Percentiles rank a stretch among this genome's conserved stretches.
Conservation (phyloP, 2,329 filamentous ascomycete genomes). For the Colletotrichum theobromicola region DNA sequence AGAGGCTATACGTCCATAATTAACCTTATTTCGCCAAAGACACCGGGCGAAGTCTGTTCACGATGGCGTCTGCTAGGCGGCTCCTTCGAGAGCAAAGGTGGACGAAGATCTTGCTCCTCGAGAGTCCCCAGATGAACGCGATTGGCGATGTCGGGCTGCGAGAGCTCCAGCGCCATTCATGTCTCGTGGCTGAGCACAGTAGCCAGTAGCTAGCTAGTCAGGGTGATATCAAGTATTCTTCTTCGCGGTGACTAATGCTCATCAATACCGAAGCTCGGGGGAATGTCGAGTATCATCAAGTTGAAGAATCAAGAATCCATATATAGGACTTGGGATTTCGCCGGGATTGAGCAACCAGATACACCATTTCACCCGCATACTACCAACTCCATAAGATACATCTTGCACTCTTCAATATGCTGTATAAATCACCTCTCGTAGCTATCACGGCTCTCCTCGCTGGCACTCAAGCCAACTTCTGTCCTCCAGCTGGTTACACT, state of each 20-base stretch:
- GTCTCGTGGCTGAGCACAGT: background rate
- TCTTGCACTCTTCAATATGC: background rate
- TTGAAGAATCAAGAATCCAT: background rate
- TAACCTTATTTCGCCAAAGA: background rate
- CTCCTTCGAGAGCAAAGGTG: background rate
- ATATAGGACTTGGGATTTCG: background rate
- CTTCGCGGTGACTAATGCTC: background rate
- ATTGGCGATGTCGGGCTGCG: conserved; percentile 4
- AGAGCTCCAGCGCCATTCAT: background rate
- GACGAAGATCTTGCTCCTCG: background rate
- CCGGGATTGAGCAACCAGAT: background rate
- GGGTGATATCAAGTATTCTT: background rate
- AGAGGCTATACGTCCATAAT: background rate
- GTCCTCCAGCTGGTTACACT: background rate
- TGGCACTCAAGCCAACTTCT: background rate
- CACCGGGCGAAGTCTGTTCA: background rate
- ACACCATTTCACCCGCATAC: background rate
- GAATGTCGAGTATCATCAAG: background rate
- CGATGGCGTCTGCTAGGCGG: background rate
- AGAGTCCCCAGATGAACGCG: background rate
- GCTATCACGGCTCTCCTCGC: background rate
- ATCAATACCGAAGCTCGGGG: background rate
- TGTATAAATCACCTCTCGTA: background rate
- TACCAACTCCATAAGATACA: background rate
- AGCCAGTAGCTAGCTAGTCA: too few relatives aligned